phyloP scores from a whole-genome alignment of 108 stramenopile genomes.

The Fragilariopsis cylindrus region DNA sequence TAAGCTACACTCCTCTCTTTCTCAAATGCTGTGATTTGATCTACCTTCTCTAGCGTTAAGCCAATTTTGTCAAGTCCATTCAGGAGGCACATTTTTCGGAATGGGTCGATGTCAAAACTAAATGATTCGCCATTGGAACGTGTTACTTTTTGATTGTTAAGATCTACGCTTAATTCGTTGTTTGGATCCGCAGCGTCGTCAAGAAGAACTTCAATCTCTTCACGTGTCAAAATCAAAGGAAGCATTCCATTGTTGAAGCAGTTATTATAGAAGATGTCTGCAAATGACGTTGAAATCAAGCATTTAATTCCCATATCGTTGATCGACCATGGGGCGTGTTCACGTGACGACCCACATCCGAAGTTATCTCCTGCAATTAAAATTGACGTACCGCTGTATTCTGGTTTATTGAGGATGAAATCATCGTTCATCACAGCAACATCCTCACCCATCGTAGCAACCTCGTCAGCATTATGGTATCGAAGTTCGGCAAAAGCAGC shows the following conservation, averaged over 20 bases:
- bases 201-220: conserved; percentile 73
- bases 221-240: conserved; percentile 77
- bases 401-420: conserved; percentile 88
- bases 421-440: conserved; percentile 69
- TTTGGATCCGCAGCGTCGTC: conserved; percentile 71
- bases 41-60: conserved; percentile 85
- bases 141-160: conserved; percentile 86
- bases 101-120: conserved; percentile 87
- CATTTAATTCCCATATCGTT: conserved; percentile 91
- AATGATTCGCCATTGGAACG: conserved; percentile 80
- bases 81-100: conserved; percentile 87
- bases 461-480: conserved; percentile 87
- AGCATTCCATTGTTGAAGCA: conserved; percentile 98
- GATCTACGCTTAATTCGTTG: conserved; percentile 84
- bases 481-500: conserved; percentile 92
- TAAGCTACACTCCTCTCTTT: conserved; percentile 56
- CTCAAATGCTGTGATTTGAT: conserved; percentile 85
- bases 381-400: conserved; percentile 77
- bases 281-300: conserved; percentile 91
- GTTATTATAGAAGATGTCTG: conserved; percentile 97
- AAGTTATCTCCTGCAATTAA: conserved; percentile 94
- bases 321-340: conserved; percentile 96
- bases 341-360: conserved; percentile 89
- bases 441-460: conserved; percentile 83
- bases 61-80: conserved; percentile 96